Base-by-base conservation (phyloP, 805 yeast genomes). In the Candida hispaniensis region DNA sequence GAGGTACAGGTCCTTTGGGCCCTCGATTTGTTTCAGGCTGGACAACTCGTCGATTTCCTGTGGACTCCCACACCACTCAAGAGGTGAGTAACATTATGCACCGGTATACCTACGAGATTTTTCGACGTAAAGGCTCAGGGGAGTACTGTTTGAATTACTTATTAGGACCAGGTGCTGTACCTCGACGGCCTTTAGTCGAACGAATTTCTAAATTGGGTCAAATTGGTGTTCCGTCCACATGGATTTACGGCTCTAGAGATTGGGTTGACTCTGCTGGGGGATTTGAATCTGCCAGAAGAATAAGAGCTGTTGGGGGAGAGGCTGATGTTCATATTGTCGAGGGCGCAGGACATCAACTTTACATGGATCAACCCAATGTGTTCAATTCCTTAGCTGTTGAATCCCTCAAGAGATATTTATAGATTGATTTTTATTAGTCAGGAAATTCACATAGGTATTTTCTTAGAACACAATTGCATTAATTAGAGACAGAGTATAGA, bases 151-250 rank as follows among this genome's bases (percentile, higher is more conserved):
- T 91, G 44, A 79, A 82, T 45, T 79, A 78, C 50, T 62, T 85
- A 12, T 59, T 88, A 14, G 86, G 82, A 0, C 93, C 95, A 5
- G 98, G 97, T 3, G 97, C 94, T 0, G 71, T 73, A 30, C 93
- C 96, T 1, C 63, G 95, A 42, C 60, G 68, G 47, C 93, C 97
- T 1, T 59, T 88, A 35, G 53, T 56, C 5, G 57, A 62, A 26
- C 55, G 79, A 13, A 63, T 78, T 9, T 56, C 67, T 18, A 58
- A 64, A 14, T 21, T 26, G 12, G 30, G 30, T 5, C 45, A 55
- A 7, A 54, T 77, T 7, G 58, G 66, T 4, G 72, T 81, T 48
- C 73, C 79, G 23, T 61, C 83, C 19, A 53, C 67, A 5, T 91
- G 97, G 96, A 59, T 79, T 44, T 88, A 88, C 47, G 98, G 98